A percentile compares a stretch with the other conserved stretches of the same genome.
Evolutionary conservation across 2,329 filamentous ascomycete species (phyloP).

Genomic region (Microdochium bolleyi): DNA sequence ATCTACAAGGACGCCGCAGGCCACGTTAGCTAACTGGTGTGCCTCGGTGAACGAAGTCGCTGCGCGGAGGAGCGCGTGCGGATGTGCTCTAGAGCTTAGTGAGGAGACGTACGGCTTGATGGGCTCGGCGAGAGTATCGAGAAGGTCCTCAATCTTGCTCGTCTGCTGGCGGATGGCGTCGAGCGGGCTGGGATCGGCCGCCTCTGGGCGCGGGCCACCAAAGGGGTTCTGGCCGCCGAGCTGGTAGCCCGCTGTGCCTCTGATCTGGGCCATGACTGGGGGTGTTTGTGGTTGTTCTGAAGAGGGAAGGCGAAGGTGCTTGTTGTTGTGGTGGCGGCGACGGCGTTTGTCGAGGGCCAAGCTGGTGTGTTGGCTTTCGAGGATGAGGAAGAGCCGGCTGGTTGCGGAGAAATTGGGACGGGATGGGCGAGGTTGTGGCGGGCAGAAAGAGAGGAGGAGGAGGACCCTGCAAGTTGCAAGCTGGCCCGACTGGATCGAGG

Average conservation of each 20-base stretch:
- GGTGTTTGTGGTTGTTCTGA: neutral
- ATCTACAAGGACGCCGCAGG: conserved; percentile 42
- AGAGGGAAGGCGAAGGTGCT: neutral
- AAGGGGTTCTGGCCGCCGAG: conserved; percentile 69
- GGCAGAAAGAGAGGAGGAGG: neutral
- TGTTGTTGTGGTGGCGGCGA: neutral
- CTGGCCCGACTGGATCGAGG: neutral
- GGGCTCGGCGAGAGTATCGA: conserved; percentile 83
- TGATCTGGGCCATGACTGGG: conserved; percentile 33
- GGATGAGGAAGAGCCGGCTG: neutral
- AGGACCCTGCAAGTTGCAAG: conserved; percentile 1
- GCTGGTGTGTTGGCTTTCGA: neutral
- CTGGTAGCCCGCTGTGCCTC: conserved; percentile 75
- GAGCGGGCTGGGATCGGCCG: conserved; percentile 66
- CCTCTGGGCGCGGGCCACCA: conserved; percentile 52
- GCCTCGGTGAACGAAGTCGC: conserved; percentile 9
- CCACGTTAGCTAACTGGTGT: too few species aligned
- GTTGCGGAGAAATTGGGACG: neutral
- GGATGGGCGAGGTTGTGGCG: neutral
- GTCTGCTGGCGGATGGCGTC: conserved; percentile 91
- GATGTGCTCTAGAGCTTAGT: conserved; percentile 1
- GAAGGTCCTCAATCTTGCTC: conserved; percentile 92
- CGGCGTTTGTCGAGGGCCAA: neutral
- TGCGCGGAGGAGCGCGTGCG: conserved; percentile 1
- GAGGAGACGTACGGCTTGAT: conserved; percentile 75